Evolutionary conservation across 2,329 filamentous ascomycete species (phyloP).

Genomic region (Scedosporium apiospermum): DNA sequence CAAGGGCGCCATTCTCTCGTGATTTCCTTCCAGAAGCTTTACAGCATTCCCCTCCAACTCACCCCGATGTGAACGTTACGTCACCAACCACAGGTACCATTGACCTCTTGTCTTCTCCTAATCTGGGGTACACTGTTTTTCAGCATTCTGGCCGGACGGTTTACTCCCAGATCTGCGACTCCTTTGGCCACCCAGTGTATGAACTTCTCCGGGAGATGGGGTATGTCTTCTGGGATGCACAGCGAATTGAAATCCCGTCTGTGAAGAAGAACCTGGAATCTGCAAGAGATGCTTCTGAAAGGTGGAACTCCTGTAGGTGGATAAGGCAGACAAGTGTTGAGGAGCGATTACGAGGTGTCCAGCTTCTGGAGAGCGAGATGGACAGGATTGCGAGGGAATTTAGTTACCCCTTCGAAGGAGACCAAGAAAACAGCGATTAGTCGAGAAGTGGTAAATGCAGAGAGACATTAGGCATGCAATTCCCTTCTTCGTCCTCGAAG

Average conservation of each 20-base stretch:
- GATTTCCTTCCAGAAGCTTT: background rate
- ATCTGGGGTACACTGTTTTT: background rate
- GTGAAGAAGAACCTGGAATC: background rate
- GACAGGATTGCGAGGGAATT: background rate
- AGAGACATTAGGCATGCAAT: no score
- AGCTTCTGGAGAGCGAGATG: background rate
- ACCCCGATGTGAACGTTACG: background rate
- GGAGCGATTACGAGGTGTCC: background rate
- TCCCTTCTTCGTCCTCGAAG: no score
- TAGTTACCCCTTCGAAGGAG: no score
- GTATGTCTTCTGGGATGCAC: background rate
- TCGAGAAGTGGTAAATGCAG: no score
- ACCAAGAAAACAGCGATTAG: no score
- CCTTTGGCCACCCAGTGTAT: background rate
- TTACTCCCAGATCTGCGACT: background rate
- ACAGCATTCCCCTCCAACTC: background rate
- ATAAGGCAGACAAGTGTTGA: background rate
- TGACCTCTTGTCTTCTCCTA: background rate
- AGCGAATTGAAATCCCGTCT: background rate
- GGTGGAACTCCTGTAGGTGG: background rate
- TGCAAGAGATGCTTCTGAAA: background rate
- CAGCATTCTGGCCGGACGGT: background rate
- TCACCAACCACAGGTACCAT: no score
- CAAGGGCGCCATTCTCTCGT: background rate
- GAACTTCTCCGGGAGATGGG: background rate